phyloP scores from a whole-genome alignment of 371 early-diverging fungal species.

The Polyrhizophydium stewartii region DNA sequence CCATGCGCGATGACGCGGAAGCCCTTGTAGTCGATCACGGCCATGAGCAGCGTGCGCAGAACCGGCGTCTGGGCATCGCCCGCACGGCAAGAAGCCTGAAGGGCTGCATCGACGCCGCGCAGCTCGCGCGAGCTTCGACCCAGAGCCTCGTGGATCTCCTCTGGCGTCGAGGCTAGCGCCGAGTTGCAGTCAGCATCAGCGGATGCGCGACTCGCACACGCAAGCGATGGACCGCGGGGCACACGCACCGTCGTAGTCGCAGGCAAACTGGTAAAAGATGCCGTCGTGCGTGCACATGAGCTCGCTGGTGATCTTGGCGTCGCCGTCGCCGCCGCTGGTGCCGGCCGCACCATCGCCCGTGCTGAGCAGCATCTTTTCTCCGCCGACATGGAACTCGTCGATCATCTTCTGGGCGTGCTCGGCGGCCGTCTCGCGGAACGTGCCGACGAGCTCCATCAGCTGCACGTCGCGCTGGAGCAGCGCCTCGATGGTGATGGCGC shows the following conservation, averaged over 20 bases:
- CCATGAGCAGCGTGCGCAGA: conserved; percentile 40
- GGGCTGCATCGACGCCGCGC: conserved; percentile 31
- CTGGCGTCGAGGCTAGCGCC: conserved; percentile 18
- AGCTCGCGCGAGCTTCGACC: conserved; percentile 36
- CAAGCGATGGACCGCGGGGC: too few relatives aligned
- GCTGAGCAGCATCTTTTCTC: too few relatives aligned
- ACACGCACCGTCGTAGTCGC: conserved; percentile 40
- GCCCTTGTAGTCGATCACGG: conserved; percentile 50
- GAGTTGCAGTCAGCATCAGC: background rate
- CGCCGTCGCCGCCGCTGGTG: background rate
- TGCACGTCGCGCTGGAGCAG: conserved; percentile 23
- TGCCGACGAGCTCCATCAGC: conserved; percentile 39
- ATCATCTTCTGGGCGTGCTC: conserved; percentile 34
- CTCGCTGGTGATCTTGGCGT: background rate
- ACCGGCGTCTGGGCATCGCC: conserved; percentile 6
- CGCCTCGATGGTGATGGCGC: background rate
- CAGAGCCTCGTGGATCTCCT: conserved; percentile 19
- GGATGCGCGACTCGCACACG: too few relatives aligned
- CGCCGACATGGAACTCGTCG: conserved; percentile 40
- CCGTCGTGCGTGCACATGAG: conserved; percentile 24
- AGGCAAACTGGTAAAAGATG: conserved; percentile 41
- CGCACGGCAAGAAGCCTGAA: conserved; percentile 16
- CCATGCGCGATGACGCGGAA: conserved; percentile 47
- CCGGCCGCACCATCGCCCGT: background rate
- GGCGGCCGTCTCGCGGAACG: conserved; percentile 38